Conservation (phyloP, 129 eudicot species). For the Scalesia atractyloides region DNA sequence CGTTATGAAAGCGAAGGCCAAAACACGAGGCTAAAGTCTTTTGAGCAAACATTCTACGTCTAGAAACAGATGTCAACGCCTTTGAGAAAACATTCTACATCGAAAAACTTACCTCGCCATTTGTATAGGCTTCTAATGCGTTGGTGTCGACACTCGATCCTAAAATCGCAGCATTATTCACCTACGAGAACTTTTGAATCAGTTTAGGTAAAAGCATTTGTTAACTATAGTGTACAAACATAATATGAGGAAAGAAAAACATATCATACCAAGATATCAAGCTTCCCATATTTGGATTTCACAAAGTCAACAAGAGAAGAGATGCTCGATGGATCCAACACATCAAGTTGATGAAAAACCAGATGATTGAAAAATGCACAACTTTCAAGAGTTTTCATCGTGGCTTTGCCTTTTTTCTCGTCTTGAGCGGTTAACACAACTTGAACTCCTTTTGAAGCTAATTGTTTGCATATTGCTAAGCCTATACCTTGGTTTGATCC, state of each 20-base stretch:
- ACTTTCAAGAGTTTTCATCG: conserved; percentile 44
- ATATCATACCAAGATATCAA: conserved; percentile 52
- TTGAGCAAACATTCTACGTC: no score
- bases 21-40: no score
- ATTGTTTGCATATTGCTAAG: conserved; percentile 66
- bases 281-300: conserved; percentile 48
- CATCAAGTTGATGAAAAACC: conserved; percentile 68
- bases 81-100: neutral
- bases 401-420: conserved; percentile 55
- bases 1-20: no score
- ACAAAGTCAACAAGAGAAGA: conserved; percentile 54
- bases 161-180: conserved; percentile 34
- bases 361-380: conserved; percentile 17
- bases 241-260: neutral
- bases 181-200: conserved; percentile 15
- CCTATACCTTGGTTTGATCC: conserved; percentile 84
- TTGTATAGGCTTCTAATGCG: conserved; percentile 20
- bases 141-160: conserved; percentile 29
- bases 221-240: neutral
- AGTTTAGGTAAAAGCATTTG: neutral
- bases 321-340: conserved; percentile 46
- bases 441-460: conserved; percentile 57
- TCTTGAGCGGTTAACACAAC: conserved; percentile 72
- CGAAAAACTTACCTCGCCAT: neutral
- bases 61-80: no score